A percentile compares a stretch with the other conserved stretches of the same genome.
These are phyloP conservation scores for Oxyria digyna DNA, from an alignment of 148 eudicot genomes.

Conservation along the genomic window DNA sequence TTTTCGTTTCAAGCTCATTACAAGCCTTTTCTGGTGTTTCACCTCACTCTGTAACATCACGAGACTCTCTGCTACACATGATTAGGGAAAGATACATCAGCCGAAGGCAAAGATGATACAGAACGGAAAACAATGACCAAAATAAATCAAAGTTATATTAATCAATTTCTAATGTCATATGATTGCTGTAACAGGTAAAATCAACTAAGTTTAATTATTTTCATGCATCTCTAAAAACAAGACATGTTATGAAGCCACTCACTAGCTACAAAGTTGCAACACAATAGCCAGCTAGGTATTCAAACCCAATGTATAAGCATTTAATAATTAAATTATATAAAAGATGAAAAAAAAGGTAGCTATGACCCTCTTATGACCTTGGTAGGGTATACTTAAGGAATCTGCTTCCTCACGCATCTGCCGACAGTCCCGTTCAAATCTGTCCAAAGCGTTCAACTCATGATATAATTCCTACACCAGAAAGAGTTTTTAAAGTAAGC, in stretches of 20 bases:
- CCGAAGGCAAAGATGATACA: background rate
- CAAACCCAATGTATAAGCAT: background rate
- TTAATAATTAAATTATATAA: background rate
- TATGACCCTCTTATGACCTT: constrained; percentile 33
- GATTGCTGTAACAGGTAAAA: background rate
- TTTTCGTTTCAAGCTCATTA: constrained; percentile 74
- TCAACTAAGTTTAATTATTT: background rate
- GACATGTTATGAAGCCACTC: too few relatives aligned
- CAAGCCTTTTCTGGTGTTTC: constrained; percentile 76
- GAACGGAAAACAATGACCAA: background rate
- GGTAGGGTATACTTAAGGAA: constrained; percentile 68
- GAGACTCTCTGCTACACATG: constrained; percentile 45
- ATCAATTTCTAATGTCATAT: background rate
- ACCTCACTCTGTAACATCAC: constrained; percentile 71
- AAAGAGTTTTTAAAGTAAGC: background rate
- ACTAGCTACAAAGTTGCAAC: background rate
- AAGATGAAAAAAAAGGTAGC: background rate
- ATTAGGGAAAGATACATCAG: background rate
- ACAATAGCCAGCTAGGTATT: background rate
- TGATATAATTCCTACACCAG: constrained; percentile 82
- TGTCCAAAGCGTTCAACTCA: constrained; percentile 74
- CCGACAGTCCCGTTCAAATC: constrained; percentile 78
- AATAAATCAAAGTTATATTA: background rate
- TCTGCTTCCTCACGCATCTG: constrained; percentile 67
- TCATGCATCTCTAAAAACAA: background rate